Conservation (phyloP, 1,284 basidiomycete species). For the Cutaneotrichosporon cyanovorans region DNA sequence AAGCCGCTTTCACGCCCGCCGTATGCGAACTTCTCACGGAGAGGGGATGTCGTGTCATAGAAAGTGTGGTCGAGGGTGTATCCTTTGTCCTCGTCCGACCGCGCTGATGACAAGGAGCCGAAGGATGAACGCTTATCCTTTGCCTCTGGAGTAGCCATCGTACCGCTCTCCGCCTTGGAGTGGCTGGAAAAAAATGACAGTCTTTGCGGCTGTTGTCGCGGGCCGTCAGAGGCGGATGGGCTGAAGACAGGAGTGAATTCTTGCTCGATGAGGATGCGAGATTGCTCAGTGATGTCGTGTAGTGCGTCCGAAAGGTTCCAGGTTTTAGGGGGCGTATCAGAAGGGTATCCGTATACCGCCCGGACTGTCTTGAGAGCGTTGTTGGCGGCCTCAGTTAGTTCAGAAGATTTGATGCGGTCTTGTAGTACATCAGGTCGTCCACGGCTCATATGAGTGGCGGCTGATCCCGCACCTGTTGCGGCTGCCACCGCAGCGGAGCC, state of each 20-base stretch:
- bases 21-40: too few relatives aligned
- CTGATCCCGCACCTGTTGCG: constrained; percentile 12
- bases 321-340: neutral
- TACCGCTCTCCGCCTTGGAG: neutral
- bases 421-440: neutral
- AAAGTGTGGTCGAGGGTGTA: constrained; percentile 5
- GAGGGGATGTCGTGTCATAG: neutral
- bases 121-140: neutral
- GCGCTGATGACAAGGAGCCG: too few relatives aligned
- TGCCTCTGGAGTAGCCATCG: neutral
- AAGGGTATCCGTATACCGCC: neutral
- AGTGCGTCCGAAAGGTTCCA: constrained; percentile 34
- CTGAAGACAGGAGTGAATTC: constrained; percentile 33
- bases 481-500: constrained; percentile 23
- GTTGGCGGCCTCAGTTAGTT: neutral
- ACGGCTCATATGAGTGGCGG: neutral
- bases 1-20: too few relatives aligned
- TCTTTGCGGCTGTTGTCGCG: too few relatives aligned
- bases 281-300: constrained; percentile 31
- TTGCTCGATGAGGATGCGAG: constrained; percentile 30
- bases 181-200: too few relatives aligned
- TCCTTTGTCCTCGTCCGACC: too few relatives aligned
- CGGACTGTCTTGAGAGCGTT: neutral
- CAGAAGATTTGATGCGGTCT: neutral
- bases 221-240: constrained; percentile 6